These are phyloP conservation scores for Pythium insidiosum DNA, from an alignment of 352 stramenopile species.

Conservation along the genomic window DNA sequence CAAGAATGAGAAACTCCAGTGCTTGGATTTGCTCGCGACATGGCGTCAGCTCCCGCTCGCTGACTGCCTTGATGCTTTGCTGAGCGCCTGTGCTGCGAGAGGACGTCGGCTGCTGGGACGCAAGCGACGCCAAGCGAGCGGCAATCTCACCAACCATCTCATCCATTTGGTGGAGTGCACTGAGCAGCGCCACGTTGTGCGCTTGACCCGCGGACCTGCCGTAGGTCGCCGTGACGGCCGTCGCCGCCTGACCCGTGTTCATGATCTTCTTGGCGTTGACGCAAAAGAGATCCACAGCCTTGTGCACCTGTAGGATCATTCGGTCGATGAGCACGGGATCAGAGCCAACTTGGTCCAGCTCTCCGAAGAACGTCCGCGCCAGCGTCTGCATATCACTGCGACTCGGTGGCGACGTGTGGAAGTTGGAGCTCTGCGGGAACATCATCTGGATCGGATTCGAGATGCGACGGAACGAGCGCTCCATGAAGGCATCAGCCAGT, in stretches of 20 bases:
- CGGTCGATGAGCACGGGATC: slow-evolving; percentile 51
- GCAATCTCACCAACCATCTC: slow-evolving; percentile 50
- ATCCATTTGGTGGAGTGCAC: slow-evolving; percentile 53
- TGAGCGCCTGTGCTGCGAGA: slow-evolving; percentile 30
- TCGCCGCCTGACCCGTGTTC: slow-evolving; percentile 46
- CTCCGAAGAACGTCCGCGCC: slow-evolving; percentile 56
- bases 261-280: slow-evolving; percentile 66
- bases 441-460: slow-evolving; percentile 80
- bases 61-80: slow-evolving; percentile 31
- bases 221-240: slow-evolving; percentile 34
- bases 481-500: slow-evolving; percentile 64
- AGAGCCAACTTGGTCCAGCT: slow-evolving; percentile 56
- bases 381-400: slow-evolving; percentile 81
- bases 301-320: slow-evolving; percentile 50
- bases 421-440: slow-evolving; percentile 80
- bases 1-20: slow-evolving; percentile 52
- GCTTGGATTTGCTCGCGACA: slow-evolving; percentile 43
- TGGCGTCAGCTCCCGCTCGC: slow-evolving; percentile 25
- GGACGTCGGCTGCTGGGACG: slow-evolving; percentile 1
- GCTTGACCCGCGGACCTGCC: slow-evolving; percentile 56
- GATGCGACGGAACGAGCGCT: slow-evolving; percentile 49
- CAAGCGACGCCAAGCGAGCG: slow-evolving; percentile 23
- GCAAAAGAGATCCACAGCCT: slow-evolving; percentile 60
- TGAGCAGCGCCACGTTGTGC: slow-evolving; percentile 76
- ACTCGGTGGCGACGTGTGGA: slow-evolving; percentile 72